phyloP scores from a whole-genome alignment of 2,329 filamentous ascomycete genomes.

The Calonectria pteridis region DNA sequence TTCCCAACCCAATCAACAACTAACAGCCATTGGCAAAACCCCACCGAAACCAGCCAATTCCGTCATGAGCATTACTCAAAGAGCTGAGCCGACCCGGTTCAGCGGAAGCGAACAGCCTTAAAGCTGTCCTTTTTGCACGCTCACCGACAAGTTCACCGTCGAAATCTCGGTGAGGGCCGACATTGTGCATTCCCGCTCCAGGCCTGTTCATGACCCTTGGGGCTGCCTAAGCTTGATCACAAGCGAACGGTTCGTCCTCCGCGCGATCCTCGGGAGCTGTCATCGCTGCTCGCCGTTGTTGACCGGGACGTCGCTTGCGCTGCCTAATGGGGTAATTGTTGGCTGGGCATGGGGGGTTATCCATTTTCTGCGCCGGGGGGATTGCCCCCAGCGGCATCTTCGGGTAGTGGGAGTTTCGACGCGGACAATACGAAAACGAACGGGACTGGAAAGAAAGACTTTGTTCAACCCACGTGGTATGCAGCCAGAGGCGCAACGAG shows the following conservation, averaged over 20 bases:
- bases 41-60: constrained; percentile 18
- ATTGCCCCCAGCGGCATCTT: constrained; percentile 30
- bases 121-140: background rate
- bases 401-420: constrained; percentile 16
- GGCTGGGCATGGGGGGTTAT: background rate
- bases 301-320: constrained; percentile 5
- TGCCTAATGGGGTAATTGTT: constrained; percentile 16
- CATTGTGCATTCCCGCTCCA: background rate
- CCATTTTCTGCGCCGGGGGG: background rate
- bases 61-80: constrained; percentile 1
- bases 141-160: constrained; percentile 15
- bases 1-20: background rate
- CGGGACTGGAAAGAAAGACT: constrained; percentile 9
- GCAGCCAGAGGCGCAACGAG: constrained; percentile 17
- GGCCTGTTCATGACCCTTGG: background rate
- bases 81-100: background rate
- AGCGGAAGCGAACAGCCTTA: background rate
- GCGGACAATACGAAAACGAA: constrained; percentile 31
- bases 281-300: background rate
- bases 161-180: background rate
- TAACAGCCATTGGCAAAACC: background rate
- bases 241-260: background rate
- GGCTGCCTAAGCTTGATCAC: background rate
- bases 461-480: constrained; percentile 28
- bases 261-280: constrained; percentile 6